Base-by-base conservation (phyloP, 495 filamentous ascomycete genomes). In the Penicillium chermesinum region DNA sequence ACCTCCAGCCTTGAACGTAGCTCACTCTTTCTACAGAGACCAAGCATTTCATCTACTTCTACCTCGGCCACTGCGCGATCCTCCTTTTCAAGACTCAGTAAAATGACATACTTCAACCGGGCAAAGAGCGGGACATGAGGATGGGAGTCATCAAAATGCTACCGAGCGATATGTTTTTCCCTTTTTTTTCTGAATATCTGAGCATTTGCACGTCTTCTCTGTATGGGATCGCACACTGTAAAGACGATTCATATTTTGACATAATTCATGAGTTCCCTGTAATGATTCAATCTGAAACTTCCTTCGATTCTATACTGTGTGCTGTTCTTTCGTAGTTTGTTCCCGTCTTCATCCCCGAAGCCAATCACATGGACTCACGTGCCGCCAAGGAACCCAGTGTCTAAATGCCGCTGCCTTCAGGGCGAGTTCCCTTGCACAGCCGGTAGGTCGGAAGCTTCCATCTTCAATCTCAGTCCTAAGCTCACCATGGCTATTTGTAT, bases 21-120 rank as follows among this genome's bases (percentile, higher is more conserved):
- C 61, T 60, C 14, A 56, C 16, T 20, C 19, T 20, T 38, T 21
- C 39, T 19, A 3, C 72, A 96, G 91, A 99, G 66, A 96, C 93
- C 34, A 96, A 96, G 72, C 93, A 99, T 71, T 99, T 99, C 75
- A 96, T 97, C 65, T 99, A 99, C 76, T 99, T 99, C 79, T 97
- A 97, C 73, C 87, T 97, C 50, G 93, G 93, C 40, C 93, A 96
- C 77, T 96, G 88, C 66, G 93, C 93, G 15, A 96, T 99, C 60
- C 84, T 99, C 36, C 83, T 99, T 45, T 99, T 97, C 82, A 99
- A 99, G 81, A 99, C 93, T 18, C 91, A 96, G 77, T 96, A 81
- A 73, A 44, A 36, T 22, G 18, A 16, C 22, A 17, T n/a, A 30
- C 27, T 14, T 37, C 19, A 7, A 8, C 30, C 38, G 36, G 22